Conservation (phyloP, 331 rosid species). For the Pyracantha coccinea region DNA sequence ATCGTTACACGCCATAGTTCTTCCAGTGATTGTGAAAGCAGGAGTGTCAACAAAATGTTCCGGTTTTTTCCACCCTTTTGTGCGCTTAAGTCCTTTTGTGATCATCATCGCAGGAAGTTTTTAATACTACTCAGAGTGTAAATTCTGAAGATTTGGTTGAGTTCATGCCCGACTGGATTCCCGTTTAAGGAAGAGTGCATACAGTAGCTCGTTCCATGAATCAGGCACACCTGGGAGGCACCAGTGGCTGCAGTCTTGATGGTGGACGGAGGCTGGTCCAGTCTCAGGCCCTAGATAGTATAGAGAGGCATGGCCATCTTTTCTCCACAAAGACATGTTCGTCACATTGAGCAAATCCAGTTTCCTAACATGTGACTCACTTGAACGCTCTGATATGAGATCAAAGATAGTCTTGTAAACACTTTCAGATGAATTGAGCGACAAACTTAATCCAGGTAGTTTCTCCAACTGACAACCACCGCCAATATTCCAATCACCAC, state of each 20-base stretch:
- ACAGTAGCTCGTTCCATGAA: conserved; percentile 84
- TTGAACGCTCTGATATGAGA: conserved; percentile 35
- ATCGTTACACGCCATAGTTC: neutral
- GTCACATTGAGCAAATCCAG: conserved; percentile 63
- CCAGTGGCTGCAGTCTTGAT: conserved; percentile 97
- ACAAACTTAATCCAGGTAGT: conserved; percentile 51
- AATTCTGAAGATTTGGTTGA: conserved; percentile 18
- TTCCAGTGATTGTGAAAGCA: neutral
- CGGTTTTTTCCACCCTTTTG: neutral
- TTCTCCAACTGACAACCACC: conserved; percentile 85
- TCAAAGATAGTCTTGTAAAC: conserved; percentile 34
- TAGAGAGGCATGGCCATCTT: conserved; percentile 73
- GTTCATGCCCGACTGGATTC: conserved; percentile 9
- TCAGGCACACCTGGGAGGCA: conserved; percentile 96
- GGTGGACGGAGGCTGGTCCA: conserved; percentile 47
- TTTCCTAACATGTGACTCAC: conserved; percentile 29
- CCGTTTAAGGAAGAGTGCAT: conserved; percentile 54
- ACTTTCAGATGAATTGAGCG: conserved; percentile 20
- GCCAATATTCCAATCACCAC: conserved; percentile 79
- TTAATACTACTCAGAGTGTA: conserved; percentile 7
- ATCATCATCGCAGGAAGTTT: neutral
- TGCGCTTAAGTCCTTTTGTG: neutral
- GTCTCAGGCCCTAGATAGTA: conserved; percentile 45
- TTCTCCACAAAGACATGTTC: conserved; percentile 58
- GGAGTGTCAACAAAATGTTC: neutral